Percentiles rank a stretch among this genome's conserved stretches.
Evolutionary conservation across 495 filamentous ascomycete species (phyloP).

Genomic region (Penicillium alfredii): DNA sequence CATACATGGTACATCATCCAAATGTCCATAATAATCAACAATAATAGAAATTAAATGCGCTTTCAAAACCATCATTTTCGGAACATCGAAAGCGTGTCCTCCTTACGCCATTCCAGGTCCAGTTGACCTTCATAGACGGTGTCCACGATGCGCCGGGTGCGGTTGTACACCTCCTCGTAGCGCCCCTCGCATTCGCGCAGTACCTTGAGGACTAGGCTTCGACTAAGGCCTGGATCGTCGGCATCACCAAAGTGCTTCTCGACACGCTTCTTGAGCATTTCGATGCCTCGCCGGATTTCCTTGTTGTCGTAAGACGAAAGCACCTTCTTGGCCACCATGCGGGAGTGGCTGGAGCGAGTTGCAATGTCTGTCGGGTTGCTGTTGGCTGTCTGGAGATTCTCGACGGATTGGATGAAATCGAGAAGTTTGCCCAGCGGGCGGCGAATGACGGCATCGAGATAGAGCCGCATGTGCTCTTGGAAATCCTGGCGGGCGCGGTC

Average conservation of each 20-base stretch:
- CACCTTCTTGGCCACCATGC: constrained; percentile 75
- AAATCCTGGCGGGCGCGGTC: constrained; percentile 70
- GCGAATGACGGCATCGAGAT: constrained; percentile 80
- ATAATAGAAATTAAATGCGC: constrained; percentile 8
- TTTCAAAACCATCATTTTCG: constrained; percentile 28
- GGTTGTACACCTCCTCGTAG: constrained; percentile 68
- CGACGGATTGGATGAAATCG: constrained; percentile 81
- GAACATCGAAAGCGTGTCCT: constrained; percentile 52
- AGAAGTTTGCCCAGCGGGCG: constrained; percentile 84
- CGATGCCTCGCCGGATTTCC: constrained; percentile 78
- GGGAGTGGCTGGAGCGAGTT: constrained; percentile 69
- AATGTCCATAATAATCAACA: constrained; percentile 12
- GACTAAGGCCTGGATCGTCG: constrained; percentile 63
- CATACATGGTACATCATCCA: too few relatives aligned
- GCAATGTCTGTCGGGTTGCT: constrained; percentile 51
- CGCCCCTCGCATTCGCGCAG: constrained; percentile 72
- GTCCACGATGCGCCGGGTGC: constrained; percentile 56
- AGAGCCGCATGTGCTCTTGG: constrained; percentile 80
- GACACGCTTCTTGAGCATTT: constrained; percentile 78
- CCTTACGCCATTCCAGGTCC: constrained; percentile 56
- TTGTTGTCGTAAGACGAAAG: constrained; percentile 71
- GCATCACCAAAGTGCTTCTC: constrained; percentile 95
- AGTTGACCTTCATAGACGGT: constrained; percentile 60
- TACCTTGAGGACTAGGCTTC: constrained; percentile 69
- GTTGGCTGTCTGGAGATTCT: constrained; percentile 53